A percentile compares a stretch with the other conserved stretches of the same genome.
Evolutionary conservation across 202 grass and related monocot genomes (phyloP).

Genomic region (Elaeis oleifera): DNA sequence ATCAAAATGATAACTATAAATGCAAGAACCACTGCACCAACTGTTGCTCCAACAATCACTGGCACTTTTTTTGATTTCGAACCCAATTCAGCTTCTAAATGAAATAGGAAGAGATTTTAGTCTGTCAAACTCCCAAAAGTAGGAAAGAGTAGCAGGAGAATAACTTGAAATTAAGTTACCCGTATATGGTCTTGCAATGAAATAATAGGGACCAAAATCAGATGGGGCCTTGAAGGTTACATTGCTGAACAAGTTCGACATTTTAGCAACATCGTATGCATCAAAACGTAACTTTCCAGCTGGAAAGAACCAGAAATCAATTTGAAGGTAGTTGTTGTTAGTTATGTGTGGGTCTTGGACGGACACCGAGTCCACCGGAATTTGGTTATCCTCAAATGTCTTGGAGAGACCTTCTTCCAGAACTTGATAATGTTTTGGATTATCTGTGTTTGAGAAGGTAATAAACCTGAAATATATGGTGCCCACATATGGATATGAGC

Average conservation of each 20-base stretch:
- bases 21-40: neutral
- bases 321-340: neutral
- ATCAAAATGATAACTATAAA: neutral
- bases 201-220: constrained; percentile 11
- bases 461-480: constrained; percentile 7
- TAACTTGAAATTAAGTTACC: neutral
- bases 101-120: no score
- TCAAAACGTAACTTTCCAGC: neutral
- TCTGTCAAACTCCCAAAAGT: no score
- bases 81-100: neutral
- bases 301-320: constrained; percentile 13
- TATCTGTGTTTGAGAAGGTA: constrained; percentile 19
- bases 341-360: constrained; percentile 8
- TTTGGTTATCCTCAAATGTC: neutral
- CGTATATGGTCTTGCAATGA: neutral
- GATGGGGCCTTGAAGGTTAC: neutral
- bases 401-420: neutral
- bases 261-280: neutral
- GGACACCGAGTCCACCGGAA: neutral
- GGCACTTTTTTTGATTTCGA: neutral
- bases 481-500: constrained; percentile 11
- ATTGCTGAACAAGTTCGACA: constrained; percentile 6
- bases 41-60: neutral
- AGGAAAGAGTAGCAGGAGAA: no score
- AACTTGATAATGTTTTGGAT: neutral